These are phyloP conservation scores for Aspergillus neoniger DNA, from an alignment of 2,329 filamentous ascomycete genomes.

Conservation along the genomic window DNA sequence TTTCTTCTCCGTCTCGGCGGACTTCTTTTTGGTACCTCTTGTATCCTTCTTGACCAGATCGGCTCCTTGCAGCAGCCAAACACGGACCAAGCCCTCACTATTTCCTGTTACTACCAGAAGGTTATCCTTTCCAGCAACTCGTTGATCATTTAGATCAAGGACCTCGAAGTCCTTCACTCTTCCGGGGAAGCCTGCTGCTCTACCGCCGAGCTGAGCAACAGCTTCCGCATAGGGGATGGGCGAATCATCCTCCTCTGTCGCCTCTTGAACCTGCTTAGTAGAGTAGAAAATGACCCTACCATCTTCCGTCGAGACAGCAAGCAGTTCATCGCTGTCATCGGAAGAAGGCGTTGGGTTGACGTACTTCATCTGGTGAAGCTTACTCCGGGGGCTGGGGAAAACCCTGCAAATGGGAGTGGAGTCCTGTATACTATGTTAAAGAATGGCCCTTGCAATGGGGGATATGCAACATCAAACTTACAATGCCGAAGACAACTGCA, in stretches of 20 bases:
- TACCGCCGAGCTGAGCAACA: slow-evolving; percentile 77
- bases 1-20: slow-evolving; percentile 22
- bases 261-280: slow-evolving; percentile 53
- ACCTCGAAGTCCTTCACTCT: slow-evolving; percentile 89
- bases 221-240: slow-evolving; percentile 61
- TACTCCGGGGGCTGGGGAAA: slow-evolving; percentile 67
- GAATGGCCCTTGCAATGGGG: neutral
- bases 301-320: slow-evolving; percentile 86
- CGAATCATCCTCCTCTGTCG: slow-evolving; percentile 51
- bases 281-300: slow-evolving; percentile 83
- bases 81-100: slow-evolving; percentile 80
- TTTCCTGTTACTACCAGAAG: slow-evolving; percentile 70
- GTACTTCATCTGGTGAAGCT: slow-evolving; percentile 82
- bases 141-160: slow-evolving; percentile 49
- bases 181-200: slow-evolving; percentile 63
- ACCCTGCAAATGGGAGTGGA: slow-evolving; percentile 77
- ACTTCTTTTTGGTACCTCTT: slow-evolving; percentile 20
- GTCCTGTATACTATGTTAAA: slow-evolving; percentile 52
- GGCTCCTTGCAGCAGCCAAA: slow-evolving; percentile 64
- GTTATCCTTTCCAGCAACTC: slow-evolving; percentile 34
- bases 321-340: slow-evolving; percentile 55
- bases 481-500: slow-evolving; percentile 78
- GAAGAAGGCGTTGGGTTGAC: slow-evolving; percentile 51
- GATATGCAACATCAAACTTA: slow-evolving; percentile 32
- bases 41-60: slow-evolving; percentile 31